These are phyloP conservation scores for Vitis labrusca DNA, from an alignment of 164 flowering plant genomes.

Conservation along the genomic window DNA sequence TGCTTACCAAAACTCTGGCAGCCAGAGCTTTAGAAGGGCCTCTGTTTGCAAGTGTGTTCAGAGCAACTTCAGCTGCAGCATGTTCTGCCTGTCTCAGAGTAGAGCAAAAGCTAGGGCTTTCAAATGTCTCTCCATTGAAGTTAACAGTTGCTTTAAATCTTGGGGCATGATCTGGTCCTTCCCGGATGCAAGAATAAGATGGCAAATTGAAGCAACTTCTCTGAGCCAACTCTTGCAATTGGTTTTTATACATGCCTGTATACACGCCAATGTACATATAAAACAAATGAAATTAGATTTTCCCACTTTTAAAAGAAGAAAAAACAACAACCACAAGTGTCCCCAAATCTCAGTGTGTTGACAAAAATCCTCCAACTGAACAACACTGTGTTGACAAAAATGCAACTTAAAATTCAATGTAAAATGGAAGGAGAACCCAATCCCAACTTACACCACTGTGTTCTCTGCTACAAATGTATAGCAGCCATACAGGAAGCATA, in stretches of 20 bases:
- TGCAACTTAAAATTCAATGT: too few relatives aligned
- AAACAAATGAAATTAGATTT: background rate
- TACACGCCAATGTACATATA: background rate
- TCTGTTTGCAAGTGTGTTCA: constrained; percentile 44
- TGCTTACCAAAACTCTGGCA: constrained; percentile 55
- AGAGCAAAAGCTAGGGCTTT: constrained; percentile 57
- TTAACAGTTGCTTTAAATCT: constrained; percentile 64
- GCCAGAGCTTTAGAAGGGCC: constrained; percentile 60
- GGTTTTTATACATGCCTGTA: constrained; percentile 62
- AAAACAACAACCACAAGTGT: too few relatives aligned
- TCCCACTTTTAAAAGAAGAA: background rate
- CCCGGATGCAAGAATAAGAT: constrained; percentile 61
- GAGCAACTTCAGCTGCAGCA: constrained; percentile 67
- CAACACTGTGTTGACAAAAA: too few relatives aligned
- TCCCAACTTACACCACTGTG: too few relatives aligned
- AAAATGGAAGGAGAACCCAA: too few relatives aligned
- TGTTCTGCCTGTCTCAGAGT: constrained; percentile 69
- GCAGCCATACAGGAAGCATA: too few relatives aligned
- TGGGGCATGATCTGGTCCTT: constrained; percentile 83
- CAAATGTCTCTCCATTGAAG: constrained; percentile 67
- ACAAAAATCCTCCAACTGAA: too few relatives aligned
- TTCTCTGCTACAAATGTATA: too few relatives aligned
- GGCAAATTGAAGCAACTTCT: constrained; percentile 71
- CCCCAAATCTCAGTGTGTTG: too few relatives aligned
- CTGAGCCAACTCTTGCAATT: constrained; percentile 69